A percentile compares a stretch with the other conserved stretches of the same genome.
phyloP scores from a whole-genome alignment of 352 stramenopile species.

The Halophytophthora polymorphica region DNA sequence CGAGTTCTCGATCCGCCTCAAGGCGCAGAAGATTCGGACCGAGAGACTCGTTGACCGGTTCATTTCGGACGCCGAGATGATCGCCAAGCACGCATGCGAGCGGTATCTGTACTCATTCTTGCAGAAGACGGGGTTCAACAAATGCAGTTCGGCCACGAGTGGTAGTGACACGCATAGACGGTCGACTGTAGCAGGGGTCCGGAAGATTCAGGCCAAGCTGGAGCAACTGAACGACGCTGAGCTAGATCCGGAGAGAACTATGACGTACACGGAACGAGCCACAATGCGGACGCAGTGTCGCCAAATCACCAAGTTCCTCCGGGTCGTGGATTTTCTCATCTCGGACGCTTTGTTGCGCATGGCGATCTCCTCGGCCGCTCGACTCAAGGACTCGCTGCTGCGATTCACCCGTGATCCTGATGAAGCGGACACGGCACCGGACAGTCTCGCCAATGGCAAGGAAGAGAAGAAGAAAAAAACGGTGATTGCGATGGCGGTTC shows the following conservation, averaged over 20 bases:
- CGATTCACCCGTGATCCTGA: constrained; percentile 27
- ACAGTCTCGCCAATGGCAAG: constrained; percentile 1
- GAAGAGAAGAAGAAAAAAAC: constrained; percentile 1
- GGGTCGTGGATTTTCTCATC: constrained; percentile 90
- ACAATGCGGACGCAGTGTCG: constrained; percentile 89
- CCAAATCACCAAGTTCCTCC: constrained; percentile 90
- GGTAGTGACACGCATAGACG: constrained; percentile 3
- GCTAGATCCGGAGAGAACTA: constrained; percentile 41
- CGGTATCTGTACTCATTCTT: constrained; percentile 58
- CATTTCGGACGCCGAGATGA: constrained; percentile 49
- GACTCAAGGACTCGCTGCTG: constrained; percentile 37
- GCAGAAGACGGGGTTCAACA: constrained; percentile 56
- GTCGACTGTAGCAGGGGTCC: constrained; percentile 11
- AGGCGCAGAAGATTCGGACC: constrained; percentile 64
- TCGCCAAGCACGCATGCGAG: constrained; percentile 62
- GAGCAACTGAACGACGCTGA: constrained; percentile 1
- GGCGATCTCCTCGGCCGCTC: constrained; percentile 55
- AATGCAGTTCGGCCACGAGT: constrained; percentile 6
- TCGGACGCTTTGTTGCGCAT: constrained; percentile 73
- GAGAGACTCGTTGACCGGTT: constrained; percentile 61
- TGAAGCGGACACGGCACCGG: constrained; percentile 1
- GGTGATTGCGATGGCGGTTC: neutral
- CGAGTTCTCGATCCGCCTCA: constrained; percentile 76
- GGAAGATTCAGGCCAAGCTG: constrained; percentile 13
- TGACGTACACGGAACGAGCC: constrained; percentile 94